phyloP scores from a whole-genome alignment of 139 green algal genomes.

The Coelastrella sp. region DNA sequence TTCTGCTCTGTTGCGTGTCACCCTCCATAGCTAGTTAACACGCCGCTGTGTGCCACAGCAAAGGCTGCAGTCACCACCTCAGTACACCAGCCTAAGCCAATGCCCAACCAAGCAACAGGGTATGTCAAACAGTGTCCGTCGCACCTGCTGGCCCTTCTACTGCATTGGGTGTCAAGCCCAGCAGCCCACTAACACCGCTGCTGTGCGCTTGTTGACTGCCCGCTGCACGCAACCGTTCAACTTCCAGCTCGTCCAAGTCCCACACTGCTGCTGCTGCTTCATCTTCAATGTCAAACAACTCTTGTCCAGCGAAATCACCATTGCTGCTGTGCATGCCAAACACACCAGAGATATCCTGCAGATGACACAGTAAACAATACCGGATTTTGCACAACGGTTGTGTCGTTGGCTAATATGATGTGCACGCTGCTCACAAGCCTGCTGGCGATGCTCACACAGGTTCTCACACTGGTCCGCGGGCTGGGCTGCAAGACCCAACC shows the following conservation, averaged over 20 bases:
- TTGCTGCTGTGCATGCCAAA: slow-evolving; percentile 43
- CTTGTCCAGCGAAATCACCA: background rate
- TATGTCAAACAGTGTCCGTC: background rate
- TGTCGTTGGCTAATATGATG: no score
- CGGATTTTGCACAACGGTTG: background rate
- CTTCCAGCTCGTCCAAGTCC: slow-evolving; percentile 47
- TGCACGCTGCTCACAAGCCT: no score
- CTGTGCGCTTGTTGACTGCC: slow-evolving; percentile 23
- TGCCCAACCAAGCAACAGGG: no score
- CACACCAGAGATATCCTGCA: slow-evolving; percentile 42
- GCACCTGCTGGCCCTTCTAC: slow-evolving; percentile 17
- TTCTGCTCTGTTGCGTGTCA: no score
- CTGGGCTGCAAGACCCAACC: no score
- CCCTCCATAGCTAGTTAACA: no score
- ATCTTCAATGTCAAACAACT: slow-evolving; percentile 41
- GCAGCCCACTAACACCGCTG: slow-evolving; percentile 12
- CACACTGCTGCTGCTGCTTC: slow-evolving; percentile 26
- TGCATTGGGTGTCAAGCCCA: background rate
- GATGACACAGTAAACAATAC: background rate
- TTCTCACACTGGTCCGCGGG: no score
- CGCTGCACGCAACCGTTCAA: slow-evolving; percentile 42
- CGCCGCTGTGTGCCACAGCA: no score
- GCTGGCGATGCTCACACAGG: no score
- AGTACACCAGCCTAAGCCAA: no score
- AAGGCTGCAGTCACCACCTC: no score